Base-by-base conservation (phyloP, 805 yeast genomes). In the Hanseniaspora thailandica region DNA sequence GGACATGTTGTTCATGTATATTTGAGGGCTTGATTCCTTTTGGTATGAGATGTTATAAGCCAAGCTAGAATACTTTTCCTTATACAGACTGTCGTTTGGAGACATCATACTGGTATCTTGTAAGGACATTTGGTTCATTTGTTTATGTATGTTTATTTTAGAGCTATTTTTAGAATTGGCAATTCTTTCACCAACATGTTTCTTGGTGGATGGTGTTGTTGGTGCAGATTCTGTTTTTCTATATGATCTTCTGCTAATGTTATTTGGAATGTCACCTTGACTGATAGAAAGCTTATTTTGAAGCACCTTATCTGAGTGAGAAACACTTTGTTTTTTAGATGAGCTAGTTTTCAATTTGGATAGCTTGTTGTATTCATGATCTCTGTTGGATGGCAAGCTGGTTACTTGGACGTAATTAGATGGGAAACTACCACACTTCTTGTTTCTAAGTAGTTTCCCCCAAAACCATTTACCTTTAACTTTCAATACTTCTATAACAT, bases 401-500 rank as follows among this genome's bases (percentile, higher is more conserved):
- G 81, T 60, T 19, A 80, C 62, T 55, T 78, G 80, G 5, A 88
- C 97, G 63, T 82, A 89, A 61, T 89, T 90, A 38, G 82, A 75
- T 1, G 98, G 97, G 62, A 93, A 93, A 45, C 79, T 73, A 0
- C 98, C 98, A 36, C 80, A 78, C 59, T 86, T 78, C 57, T 81
- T 85, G 67, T 86, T 88, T 62, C 97, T 74, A 58, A 80, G 70
- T 54, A 90, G 74, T 56, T 75, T 72, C 1, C 98, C 98, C 61
- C 80, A 85, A 84, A 90, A 88, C 94, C 95, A 87, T 61, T 81
- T 81, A 19, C 95, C 96, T 63, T 93, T 95, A 4, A 90, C 86
- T 55, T 80, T 74, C 50, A 81, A 76, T 4, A 93, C 95, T 57
- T 87, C 95, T 60, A 93, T 86, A 48, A 86, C 71, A 63, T 93